Conservation (phyloP, 306 rosid genomes). For the Carpinus viminea region DNA sequence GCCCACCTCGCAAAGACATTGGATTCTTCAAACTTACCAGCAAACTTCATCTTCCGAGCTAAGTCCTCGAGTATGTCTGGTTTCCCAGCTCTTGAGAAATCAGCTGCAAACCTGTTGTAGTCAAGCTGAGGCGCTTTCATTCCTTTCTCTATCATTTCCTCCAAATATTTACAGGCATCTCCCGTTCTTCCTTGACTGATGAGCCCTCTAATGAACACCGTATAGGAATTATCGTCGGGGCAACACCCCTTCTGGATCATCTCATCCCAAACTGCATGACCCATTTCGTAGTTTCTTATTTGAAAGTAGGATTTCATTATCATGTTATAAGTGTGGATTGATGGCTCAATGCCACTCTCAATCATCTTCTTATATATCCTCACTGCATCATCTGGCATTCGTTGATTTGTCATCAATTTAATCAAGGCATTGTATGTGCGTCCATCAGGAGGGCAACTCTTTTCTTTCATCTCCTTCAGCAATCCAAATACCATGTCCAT, state of each 20-base stretch:
- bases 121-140: slow-evolving; percentile 93
- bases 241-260: slow-evolving; percentile 72
- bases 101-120: slow-evolving; percentile 78
- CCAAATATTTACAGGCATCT: slow-evolving; percentile 75
- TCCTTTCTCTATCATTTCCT: slow-evolving; percentile 85
- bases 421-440: slow-evolving; percentile 75
- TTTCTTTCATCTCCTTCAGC: slow-evolving; percentile 65
- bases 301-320: slow-evolving; percentile 81
- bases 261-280: slow-evolving; percentile 65
- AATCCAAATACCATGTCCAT: slow-evolving; percentile 63
- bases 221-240: slow-evolving; percentile 83
- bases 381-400: slow-evolving; percentile 76
- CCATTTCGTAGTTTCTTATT: slow-evolving; percentile 68
- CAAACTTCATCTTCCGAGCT: slow-evolving; percentile 70
- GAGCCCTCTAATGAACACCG: slow-evolving; percentile 75
- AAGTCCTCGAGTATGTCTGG: slow-evolving; percentile 70
- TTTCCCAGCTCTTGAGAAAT: slow-evolving; percentile 75
- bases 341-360: slow-evolving; percentile 56
- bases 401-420: slow-evolving; percentile 67
- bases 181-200: slow-evolving; percentile 65
- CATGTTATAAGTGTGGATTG: slow-evolving; percentile 89
- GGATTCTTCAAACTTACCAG: slow-evolving; percentile 80
- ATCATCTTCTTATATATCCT: slow-evolving; percentile 78
- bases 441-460: slow-evolving; percentile 70
- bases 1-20: slow-evolving; percentile 71